Conservation (phyloP, 2,329 filamentous ascomycete genomes). For the Plenodomus lindquistii region DNA sequence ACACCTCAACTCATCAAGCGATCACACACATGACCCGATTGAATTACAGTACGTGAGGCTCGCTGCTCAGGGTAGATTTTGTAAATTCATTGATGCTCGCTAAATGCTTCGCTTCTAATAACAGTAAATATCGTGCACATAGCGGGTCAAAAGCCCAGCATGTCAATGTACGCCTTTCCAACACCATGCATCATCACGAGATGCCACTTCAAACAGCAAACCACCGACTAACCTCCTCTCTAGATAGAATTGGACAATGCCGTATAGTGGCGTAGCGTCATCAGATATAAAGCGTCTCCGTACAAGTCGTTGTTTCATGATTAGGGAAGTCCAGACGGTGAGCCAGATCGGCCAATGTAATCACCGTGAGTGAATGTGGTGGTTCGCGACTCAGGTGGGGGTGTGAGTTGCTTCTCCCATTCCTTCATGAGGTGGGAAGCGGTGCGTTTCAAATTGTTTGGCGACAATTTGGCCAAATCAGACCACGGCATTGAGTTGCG, state of each 20-base stretch:
- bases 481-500: conserved; percentile 63
- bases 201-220: conserved; percentile 20
- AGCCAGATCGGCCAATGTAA: conserved; percentile 39
- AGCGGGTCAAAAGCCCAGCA: conserved; percentile 12
- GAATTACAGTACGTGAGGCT: no score
- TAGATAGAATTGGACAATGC: conserved; percentile 31
- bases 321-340: conserved; percentile 26
- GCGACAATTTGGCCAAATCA: conserved; percentile 70
- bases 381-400: conserved; percentile 44
- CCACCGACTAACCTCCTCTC: conserved; percentile 17
- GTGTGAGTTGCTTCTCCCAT: conserved; percentile 79
- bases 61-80: neutral
- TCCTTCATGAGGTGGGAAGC: conserved; percentile 87
- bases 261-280: conserved; percentile 36
- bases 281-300: conserved; percentile 20
- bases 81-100: conserved; percentile 6
- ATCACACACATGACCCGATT: no score
- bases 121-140: conserved; percentile 9
- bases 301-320: conserved; percentile 12
- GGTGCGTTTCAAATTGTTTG: conserved; percentile 77
- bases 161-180: conserved; percentile 14
- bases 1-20: neutral
- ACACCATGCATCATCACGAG: conserved; percentile 15
- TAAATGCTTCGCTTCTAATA: conserved; percentile 11
- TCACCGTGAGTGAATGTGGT: conserved; percentile 39